Base-by-base conservation (phyloP, 768 basidiomycete species). In the Termitomyces titanicus region DNA sequence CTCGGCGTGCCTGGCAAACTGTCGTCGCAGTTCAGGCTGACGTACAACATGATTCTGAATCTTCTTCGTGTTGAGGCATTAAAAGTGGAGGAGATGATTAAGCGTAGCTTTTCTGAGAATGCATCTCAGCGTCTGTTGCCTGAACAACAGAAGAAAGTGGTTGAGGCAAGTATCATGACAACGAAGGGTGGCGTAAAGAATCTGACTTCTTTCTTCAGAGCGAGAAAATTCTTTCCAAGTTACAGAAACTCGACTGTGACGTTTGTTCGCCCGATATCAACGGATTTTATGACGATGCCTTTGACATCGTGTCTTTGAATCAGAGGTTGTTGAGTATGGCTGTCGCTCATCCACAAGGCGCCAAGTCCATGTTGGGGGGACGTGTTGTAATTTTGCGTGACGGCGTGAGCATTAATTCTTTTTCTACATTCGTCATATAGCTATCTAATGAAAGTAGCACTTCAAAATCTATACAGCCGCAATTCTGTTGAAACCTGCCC, bases 1-100 rank as follows among this genome's bases (percentile, higher is more conserved):
- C 83, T 96, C 17, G 97, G 97, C n/a, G 84, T 77, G 33, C 93
- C 97, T 1, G 89, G 89, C 53, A 94, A 94, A 68, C 81, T 99
- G 17, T 84, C 88, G 45, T 98, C 96, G 1, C 97, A 98, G 66
- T 99, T 99, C 77, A 81, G 97, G 52, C 78, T 99, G 59, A 99
- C 97, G 1, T 99, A 98, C 73, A 98, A 98, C 69, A 98, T 99
- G 97, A 98, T 99, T 58, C 73, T 99, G 57, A 99, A 99, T 66
- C 74, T 99, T 37, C 80, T 99, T 10, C 86, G 97, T 18, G 97
- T 99, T 10, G 97, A 99, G 66, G 95, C 97, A 0, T 77, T 99
- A 45, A 80, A 86, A 56, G 96, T 98, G 17, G 97, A 99, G 66
- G 97, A 99, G 71, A 99, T 99, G 97, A 98, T 99, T 67, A 98